A percentile compares a stretch with the other conserved stretches of the same genome.
Conservation (phyloP, 1,139 yeast species). For the Suhomyces coccinellae region DNA sequence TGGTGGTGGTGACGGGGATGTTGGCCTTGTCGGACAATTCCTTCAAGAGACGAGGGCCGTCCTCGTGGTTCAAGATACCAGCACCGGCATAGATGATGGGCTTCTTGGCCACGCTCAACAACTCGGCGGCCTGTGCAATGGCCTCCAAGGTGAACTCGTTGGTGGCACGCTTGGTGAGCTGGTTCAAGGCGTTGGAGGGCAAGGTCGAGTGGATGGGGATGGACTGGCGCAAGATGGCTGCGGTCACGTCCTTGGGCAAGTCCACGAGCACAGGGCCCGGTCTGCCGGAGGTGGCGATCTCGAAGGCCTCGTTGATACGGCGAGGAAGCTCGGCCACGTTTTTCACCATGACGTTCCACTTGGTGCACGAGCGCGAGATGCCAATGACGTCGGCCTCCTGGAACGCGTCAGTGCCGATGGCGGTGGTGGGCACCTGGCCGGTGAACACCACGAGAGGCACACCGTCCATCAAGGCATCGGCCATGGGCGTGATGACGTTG, state of each 20-base stretch:
- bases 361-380: slow-evolving; percentile 94
- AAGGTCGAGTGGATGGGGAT: slow-evolving; percentile 84
- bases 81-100: slow-evolving; percentile 92
- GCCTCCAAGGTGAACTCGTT: slow-evolving; percentile 77
- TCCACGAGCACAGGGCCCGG: slow-evolving; percentile 99
- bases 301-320: slow-evolving; percentile 96
- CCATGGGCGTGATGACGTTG: slow-evolving; percentile 94
- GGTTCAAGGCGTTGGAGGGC: slow-evolving; percentile 76
- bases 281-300: slow-evolving; percentile 92
- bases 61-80: slow-evolving; percentile 77
- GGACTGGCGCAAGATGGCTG: slow-evolving; percentile 79
- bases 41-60: slow-evolving; percentile 77
- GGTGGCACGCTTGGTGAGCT: slow-evolving; percentile 68
- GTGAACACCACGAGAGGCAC: slow-evolving; percentile 96
- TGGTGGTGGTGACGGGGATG: slow-evolving; percentile 93
- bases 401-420: slow-evolving; percentile 98
- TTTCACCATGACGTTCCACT: slow-evolving; percentile 99
- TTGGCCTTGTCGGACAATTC: slow-evolving; percentile 87
- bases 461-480: slow-evolving; percentile 97
- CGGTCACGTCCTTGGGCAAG: slow-evolving; percentile 96
- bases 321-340: slow-evolving; percentile 91
- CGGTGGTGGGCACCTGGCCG: slow-evolving; percentile 94
- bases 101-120: slow-evolving; percentile 78
- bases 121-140: slow-evolving; percentile 71
- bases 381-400: slow-evolving; percentile 99